A percentile compares a stretch with the other conserved stretches of the same genome.
Evolutionary conservation across 768 basidiomycete species (phyloP).

Genomic region (Boletus reticuloceps): DNA sequence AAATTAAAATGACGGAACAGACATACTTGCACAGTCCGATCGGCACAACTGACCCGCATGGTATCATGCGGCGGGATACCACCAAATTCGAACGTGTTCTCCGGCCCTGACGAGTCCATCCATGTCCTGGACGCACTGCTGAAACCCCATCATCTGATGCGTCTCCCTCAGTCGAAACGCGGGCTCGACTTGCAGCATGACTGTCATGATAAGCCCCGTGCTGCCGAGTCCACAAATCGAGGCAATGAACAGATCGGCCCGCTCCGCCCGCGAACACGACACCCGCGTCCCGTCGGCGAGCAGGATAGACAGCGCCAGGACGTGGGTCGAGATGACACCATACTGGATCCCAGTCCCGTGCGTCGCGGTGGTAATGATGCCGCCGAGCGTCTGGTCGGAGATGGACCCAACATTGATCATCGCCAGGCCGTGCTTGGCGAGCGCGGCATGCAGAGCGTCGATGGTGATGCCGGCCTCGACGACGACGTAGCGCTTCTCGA

Average conservation of each 20-base stretch:
- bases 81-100: conserved; percentile 93
- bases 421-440: conserved; percentile 68
- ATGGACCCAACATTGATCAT: conserved; percentile 95
- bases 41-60: conserved; percentile 68
- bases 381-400: conserved; percentile 92
- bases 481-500: conserved; percentile 61
- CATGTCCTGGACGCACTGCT: conserved; percentile 56
- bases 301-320: conserved; percentile 71
- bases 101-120: conserved; percentile 57
- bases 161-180: conserved; percentile 79
- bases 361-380: conserved; percentile 90
- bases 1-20: conserved; percentile 4
- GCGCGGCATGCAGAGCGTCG: conserved; percentile 63
- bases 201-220: conserved; percentile 82
- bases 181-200: conserved; percentile 76
- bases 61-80: conserved; percentile 82
- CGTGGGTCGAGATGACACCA: conserved; percentile 80
- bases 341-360: conserved; percentile 86
- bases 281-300: conserved; percentile 73
- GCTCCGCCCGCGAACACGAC: conserved; percentile 59
- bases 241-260: conserved; percentile 80
- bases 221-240: conserved; percentile 88
- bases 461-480: conserved; percentile 81
- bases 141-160: conserved; percentile 60
- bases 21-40: conserved; percentile 76